phyloP scores from a whole-genome alignment of 2,329 filamentous ascomycete genomes.

The Colletotrichum higginsianum region DNA sequence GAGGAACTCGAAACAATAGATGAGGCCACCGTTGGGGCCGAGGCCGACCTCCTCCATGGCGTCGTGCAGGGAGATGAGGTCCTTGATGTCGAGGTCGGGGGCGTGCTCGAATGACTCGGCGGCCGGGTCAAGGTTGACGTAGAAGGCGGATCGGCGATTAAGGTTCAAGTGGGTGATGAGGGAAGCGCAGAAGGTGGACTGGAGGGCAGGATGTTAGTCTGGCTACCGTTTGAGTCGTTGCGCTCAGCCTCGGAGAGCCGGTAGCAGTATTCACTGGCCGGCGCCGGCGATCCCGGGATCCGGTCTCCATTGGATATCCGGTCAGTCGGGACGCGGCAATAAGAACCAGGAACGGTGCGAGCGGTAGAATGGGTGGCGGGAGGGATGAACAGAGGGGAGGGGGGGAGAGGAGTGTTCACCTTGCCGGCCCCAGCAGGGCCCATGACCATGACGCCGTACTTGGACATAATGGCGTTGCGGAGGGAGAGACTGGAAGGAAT shows the following conservation, averaged over 20 bases:
- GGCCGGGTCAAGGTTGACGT: constrained; percentile 97
- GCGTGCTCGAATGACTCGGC: constrained; percentile 93
- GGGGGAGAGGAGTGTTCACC: constrained; percentile 58
- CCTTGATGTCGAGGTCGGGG: constrained; percentile 95
- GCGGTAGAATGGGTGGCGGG: constrained; percentile 14
- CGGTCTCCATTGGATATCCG: background rate
- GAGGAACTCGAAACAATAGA: constrained; percentile 97
- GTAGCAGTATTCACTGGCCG: background rate
- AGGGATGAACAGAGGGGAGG: background rate
- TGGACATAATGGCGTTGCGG: constrained; percentile 76
- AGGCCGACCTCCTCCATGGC: constrained; percentile 96
- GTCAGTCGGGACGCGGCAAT: constrained; percentile 6
- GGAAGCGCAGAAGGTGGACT: constrained; percentile 95
- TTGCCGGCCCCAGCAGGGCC: constrained; percentile 97
- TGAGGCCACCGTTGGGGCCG: constrained; percentile 91
- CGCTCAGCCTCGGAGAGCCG: background rate
- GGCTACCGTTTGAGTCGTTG: background rate
- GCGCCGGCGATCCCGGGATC: background rate
- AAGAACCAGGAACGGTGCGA: constrained; percentile 14
- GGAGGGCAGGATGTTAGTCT: constrained; percentile 5
- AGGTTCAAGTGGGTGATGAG: constrained; percentile 94
- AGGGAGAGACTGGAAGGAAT: constrained; percentile 1
- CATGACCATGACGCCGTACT: constrained; percentile 96
- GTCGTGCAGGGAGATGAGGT: constrained; percentile 93
- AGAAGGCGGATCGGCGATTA: constrained; percentile 94